A percentile compares a stretch with the other conserved stretches of the same genome.
These are phyloP conservation scores for Colletotrichum sansevieriae DNA, from an alignment of 2,329 filamentous ascomycete species.

Conservation along the genomic window DNA sequence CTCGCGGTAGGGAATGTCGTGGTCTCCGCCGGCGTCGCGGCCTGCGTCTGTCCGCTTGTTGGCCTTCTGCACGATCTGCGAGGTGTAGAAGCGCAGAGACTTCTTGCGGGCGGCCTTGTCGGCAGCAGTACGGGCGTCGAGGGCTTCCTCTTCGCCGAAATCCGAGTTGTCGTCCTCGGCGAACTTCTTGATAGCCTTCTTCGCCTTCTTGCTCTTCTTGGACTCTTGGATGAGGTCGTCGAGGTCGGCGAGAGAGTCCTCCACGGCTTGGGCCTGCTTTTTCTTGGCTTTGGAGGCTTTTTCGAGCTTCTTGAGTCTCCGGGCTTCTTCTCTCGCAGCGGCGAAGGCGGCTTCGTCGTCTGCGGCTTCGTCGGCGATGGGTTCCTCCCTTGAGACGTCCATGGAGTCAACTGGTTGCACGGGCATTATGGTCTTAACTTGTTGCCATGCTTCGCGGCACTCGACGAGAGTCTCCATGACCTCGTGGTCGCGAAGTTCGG, in stretches of 20 bases:
- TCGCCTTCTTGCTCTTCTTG: constrained; percentile 59
- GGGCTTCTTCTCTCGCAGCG: constrained; percentile 48
- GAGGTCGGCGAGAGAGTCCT: constrained; percentile 78
- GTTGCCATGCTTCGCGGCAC: constrained; percentile 84
- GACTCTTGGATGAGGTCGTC: constrained; percentile 68
- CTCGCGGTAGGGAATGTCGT: constrained; percentile 89
- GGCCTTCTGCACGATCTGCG: constrained; percentile 94
- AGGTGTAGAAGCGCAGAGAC: constrained; percentile 96
- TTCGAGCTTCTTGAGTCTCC: constrained; percentile 57
- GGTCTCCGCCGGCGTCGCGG: constrained; percentile 81
- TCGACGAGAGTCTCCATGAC: constrained; percentile 88
- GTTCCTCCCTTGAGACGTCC: constrained; percentile 52
- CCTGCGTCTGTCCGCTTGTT: constrained; percentile 84
- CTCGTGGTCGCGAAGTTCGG: constrained; percentile 88
- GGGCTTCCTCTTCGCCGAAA: constrained; percentile 88
- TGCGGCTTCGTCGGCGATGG: constrained; percentile 44
- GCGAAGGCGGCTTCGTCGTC: constrained; percentile 46
- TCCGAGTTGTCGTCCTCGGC: constrained; percentile 79
- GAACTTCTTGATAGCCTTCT: constrained; percentile 55
- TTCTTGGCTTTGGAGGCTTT: constrained; percentile 55
- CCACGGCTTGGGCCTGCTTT: constrained; percentile 72
- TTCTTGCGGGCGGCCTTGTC: constrained; percentile 94
- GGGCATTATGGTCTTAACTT: constrained; percentile 74
- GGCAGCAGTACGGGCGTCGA: constrained; percentile 83
- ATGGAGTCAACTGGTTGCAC: constrained; percentile 52